phyloP scores from a whole-genome alignment of 805 yeast species.

The Yamadazyma philogaea region DNA sequence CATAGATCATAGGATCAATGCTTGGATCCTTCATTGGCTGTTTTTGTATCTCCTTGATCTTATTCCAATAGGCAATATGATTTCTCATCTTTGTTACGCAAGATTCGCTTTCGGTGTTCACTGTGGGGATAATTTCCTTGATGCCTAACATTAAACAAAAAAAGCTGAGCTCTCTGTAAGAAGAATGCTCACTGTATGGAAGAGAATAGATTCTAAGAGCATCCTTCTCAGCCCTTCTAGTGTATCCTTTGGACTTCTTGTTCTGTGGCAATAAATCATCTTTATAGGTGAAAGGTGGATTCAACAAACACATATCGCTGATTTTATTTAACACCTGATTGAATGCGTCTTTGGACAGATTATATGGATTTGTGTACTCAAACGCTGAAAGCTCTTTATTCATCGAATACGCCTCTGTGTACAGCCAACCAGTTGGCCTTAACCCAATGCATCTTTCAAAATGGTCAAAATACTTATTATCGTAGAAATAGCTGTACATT shows the following conservation, averaged over 20 bases:
- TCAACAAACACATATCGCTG: conserved; percentile 12
- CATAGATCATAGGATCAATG: conserved; percentile 13
- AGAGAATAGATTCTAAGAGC: conserved; percentile 50
- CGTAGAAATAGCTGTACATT: conserved; percentile 49
- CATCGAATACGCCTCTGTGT: conserved; percentile 18
- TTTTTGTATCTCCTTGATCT: conserved; percentile 12
- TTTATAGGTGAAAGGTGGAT: conserved; percentile 11
- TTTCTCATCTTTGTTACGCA: conserved; percentile 28
- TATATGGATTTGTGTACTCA: conserved; percentile 7
- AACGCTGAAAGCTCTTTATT: conserved; percentile 8
- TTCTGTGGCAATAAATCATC: conserved; percentile 31
- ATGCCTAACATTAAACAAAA: conserved; percentile 57
- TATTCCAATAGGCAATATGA: conserved; percentile 33
- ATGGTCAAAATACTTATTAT: conserved; percentile 38
- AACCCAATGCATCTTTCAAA: conserved; percentile 68
- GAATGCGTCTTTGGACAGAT: not conserved
- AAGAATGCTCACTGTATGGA: conserved; percentile 94
- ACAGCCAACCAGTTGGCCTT: conserved; percentile 92
- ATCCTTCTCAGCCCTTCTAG: conserved; percentile 20
- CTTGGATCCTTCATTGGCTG: conserved; percentile 3
- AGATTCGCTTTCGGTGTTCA: conserved; percentile 39
- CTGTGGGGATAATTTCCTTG: conserved; percentile 73
- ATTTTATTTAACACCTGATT: conserved; percentile 11
- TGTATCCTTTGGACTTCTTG: conserved; percentile 11
- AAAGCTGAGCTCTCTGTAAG: conserved; percentile 72